Conservation (phyloP, 768 basidiomycete genomes). For the Solioccasus polychromus region DNA sequence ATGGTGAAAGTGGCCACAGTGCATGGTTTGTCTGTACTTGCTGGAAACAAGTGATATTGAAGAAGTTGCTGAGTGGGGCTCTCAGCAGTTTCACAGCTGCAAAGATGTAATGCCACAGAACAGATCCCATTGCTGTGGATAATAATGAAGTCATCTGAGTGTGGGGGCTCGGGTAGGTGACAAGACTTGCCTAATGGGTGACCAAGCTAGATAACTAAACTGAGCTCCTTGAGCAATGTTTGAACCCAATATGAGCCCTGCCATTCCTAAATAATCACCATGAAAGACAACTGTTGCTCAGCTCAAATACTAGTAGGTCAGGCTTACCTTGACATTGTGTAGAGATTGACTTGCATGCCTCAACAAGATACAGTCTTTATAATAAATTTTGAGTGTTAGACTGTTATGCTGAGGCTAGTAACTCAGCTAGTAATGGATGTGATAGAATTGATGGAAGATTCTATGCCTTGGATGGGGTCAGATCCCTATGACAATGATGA, state of each 20-base stretch:
- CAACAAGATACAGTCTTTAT: not conserved
- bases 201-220: not conserved
- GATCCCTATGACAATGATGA: no score
- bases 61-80: slow-evolving; percentile 12
- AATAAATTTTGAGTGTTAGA: not conserved
- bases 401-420: no score
- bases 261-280: not conserved
- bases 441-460: no score
- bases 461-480: no score
- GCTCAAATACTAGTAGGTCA: no score
- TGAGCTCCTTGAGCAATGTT: not conserved
- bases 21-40: slow-evolving; percentile 26
- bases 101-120: not conserved
- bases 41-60: slow-evolving; percentile 27
- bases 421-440: no score
- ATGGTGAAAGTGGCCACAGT: slow-evolving; percentile 12
- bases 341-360: not conserved
- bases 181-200: not conserved
- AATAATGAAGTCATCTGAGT: not conserved
- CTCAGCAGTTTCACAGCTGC: not conserved
- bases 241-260: not conserved
- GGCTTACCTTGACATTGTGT: not conserved
- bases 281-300: no score
- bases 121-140: not conserved
- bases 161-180: not conserved